Percentiles rank a stretch among this genome's conserved stretches.
Conservation (phyloP, 192 early-diverging fungal species). For the Rhizoclosmatium globosum region DNA sequence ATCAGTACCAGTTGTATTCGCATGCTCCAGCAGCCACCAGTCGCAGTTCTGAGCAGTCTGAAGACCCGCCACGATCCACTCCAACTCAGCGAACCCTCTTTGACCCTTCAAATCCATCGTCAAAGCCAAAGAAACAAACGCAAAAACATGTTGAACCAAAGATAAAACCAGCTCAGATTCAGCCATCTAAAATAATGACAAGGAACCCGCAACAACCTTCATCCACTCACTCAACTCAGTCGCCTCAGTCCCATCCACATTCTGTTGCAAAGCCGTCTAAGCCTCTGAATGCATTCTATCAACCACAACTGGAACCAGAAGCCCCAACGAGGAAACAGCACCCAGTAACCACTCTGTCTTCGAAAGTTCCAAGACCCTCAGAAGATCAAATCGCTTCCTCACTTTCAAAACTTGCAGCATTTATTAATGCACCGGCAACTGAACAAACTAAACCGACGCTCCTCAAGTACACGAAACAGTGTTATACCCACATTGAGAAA, state of each 20-base stretch:
- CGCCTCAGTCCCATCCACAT: background rate
- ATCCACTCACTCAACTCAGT: background rate
- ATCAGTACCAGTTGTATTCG: background rate
- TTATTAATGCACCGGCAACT: background rate
- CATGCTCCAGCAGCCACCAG: background rate
- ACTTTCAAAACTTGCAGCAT: background rate
- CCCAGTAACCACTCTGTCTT: no score
- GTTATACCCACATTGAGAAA: background rate
- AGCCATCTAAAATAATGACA: background rate
- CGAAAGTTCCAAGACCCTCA: background rate
- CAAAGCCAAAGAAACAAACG: background rate
- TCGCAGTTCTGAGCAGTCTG: background rate
- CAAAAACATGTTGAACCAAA: background rate
- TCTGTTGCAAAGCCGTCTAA: background rate
- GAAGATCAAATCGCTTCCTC: background rate
- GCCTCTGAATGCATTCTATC: no score
- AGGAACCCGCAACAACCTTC: no score
- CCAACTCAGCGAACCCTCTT: background rate
- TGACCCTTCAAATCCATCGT: conserved; percentile 10
- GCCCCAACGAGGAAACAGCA: no score
- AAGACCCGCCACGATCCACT: background rate
- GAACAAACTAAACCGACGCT: background rate
- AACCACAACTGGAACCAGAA: no score
- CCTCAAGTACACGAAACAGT: background rate
- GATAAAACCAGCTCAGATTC: background rate